Conservation (phyloP, 2,329 filamentous ascomycete species). For the Trichocomaceae sp. region DNA sequence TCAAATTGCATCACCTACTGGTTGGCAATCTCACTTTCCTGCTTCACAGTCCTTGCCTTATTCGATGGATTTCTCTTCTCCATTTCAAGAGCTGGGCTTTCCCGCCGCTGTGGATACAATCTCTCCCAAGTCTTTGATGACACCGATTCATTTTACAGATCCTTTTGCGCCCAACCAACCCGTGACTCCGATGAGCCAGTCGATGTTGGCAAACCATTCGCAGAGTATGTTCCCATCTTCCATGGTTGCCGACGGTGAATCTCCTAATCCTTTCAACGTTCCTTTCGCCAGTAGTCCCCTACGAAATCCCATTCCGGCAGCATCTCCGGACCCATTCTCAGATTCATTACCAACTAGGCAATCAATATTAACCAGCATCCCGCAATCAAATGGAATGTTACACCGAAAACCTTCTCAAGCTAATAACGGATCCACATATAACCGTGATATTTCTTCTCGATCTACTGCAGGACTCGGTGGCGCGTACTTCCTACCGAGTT, state of each 20-base stretch:
- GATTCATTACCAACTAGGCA: conserved; percentile 57
- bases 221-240: conserved; percentile 46
- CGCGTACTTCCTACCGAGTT: conserved; percentile 61
- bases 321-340: conserved; percentile 59
- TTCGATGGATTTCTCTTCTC: conserved; percentile 65
- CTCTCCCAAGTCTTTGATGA: conserved; percentile 67
- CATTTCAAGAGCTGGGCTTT: conserved; percentile 65
- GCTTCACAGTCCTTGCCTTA: conserved; percentile 59
- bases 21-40: conserved; percentile 65
- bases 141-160: conserved; percentile 62
- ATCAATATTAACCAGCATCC: conserved; percentile 55
- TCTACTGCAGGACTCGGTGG: conserved; percentile 30
- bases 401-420: conserved; percentile 56
- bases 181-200: conserved; percentile 66
- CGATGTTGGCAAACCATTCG: conserved; percentile 59
- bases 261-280: conserved; percentile 42
- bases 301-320: conserved; percentile 54
- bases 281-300: conserved; percentile 54
- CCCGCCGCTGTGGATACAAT: conserved; percentile 60
- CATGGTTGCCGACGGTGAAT: conserved; percentile 38
- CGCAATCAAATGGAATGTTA: conserved; percentile 52
- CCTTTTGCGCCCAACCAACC: conserved; percentile 70
- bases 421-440: conserved; percentile 44
- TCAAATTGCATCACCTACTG: conserved; percentile 50
- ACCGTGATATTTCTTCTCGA: conserved; percentile 30